Percentiles rank a stretch among this genome's conserved stretches.
phyloP scores from a whole-genome alignment of 108 stramenopile genomes.

The Schizochytrium sp. region DNA sequence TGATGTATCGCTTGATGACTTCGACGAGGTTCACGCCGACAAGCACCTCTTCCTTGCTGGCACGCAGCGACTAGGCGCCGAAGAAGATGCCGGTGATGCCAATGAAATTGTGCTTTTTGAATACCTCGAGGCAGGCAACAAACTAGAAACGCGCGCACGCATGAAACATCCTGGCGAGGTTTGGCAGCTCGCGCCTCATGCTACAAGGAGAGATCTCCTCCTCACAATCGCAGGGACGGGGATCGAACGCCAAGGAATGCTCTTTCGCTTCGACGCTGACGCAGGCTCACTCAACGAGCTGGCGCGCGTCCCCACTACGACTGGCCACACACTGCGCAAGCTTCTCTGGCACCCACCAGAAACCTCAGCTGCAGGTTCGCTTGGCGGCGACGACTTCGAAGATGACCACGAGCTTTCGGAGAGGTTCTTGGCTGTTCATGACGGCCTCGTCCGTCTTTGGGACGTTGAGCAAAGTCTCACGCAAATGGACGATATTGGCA shows the following conservation, averaged over 20 bases:
- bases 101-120: not conserved
- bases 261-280: not conserved
- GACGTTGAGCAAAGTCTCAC: not conserved
- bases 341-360: not conserved
- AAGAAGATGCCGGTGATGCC: not conserved
- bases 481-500: not conserved
- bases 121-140: not conserved
- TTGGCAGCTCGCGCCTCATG: not conserved
- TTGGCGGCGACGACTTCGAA: not conserved
- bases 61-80: not conserved
- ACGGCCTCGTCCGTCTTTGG: not conserved
- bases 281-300: not conserved
- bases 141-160: not conserved
- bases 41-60: not conserved
- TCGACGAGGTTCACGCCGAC: not conserved
- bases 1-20: not conserved
- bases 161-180: not conserved
- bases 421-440: not conserved
- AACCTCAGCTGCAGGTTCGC: not conserved
- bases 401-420: not conserved
- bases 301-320: not conserved
- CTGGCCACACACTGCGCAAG: not conserved
- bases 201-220: not conserved
- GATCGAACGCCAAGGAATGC: not conserved
- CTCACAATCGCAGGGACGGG: not conserved